A percentile compares a stretch with the other conserved stretches of the same genome.
phyloP scores from a whole-genome alignment of 2,329 filamentous ascomycete genomes.

The Trichoderma atroviride region DNA sequence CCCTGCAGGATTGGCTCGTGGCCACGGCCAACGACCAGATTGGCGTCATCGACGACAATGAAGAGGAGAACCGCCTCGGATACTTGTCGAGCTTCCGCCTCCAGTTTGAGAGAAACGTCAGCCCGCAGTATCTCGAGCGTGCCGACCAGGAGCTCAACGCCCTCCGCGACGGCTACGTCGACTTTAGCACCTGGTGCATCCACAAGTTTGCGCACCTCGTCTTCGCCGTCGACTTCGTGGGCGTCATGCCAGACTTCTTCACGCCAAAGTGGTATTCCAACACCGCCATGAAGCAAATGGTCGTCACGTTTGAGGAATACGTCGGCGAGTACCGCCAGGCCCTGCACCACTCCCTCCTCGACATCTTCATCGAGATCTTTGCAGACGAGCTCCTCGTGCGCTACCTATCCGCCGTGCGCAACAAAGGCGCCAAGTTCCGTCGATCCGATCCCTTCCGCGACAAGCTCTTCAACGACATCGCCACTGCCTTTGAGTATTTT shows the following conservation, averaged over 20 bases:
- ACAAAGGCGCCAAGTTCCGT: constrained; percentile 87
- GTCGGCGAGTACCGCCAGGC: constrained; percentile 82
- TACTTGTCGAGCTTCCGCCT: constrained; percentile 86
- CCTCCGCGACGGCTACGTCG: constrained; percentile 89
- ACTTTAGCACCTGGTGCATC: constrained; percentile 92
- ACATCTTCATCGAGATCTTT: constrained; percentile 92
- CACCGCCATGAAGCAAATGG: constrained; percentile 89
- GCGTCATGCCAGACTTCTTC: constrained; percentile 87
- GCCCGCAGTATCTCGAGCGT: constrained; percentile 76
- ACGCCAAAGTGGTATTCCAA: constrained; percentile 85
- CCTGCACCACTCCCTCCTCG: constrained; percentile 82
- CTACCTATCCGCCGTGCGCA: constrained; percentile 83
- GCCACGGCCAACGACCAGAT: constrained; percentile 98
- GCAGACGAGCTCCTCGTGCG: constrained; percentile 86
- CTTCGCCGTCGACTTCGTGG: constrained; percentile 85
- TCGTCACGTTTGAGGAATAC: constrained; percentile 94
- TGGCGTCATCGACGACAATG: constrained; percentile 92
- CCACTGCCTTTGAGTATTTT: constrained; percentile 90
- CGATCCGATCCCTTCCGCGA: constrained; percentile 85
- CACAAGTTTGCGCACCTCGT: constrained; percentile 83
- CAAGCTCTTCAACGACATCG: constrained; percentile 90
- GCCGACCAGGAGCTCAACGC: constrained; percentile 71
- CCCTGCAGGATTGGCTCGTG: constrained; percentile 92
- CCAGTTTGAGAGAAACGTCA: constrained; percentile 80
- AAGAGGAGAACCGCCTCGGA: constrained; percentile 71